Evolutionary conservation across 116 monocot genomes (phyloP).

Genomic region (Trichopus zeylanicus): DNA sequence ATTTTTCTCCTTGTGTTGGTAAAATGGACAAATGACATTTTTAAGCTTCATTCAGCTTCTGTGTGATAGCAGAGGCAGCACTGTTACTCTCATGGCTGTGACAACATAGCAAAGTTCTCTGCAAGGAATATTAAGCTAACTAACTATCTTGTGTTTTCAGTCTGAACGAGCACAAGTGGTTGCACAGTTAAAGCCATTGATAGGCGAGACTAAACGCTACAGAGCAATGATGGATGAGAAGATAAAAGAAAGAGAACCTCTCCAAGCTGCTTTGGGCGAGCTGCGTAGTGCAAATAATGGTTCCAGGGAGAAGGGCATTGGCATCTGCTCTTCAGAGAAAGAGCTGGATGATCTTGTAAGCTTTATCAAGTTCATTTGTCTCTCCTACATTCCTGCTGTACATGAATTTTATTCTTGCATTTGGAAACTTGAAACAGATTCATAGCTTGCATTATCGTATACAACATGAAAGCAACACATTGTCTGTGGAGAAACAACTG

Average conservation of each 20-base stretch:
- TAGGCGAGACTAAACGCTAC: constrained; percentile 46
- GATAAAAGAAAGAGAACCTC: constrained; percentile 77
- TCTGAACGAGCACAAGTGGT: constrained; percentile 59
- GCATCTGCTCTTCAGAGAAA: constrained; percentile 82
- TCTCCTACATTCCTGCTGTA: not conserved
- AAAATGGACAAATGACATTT: not conserved
- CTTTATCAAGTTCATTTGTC: not conserved
- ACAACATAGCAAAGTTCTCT: too few relatives aligned
- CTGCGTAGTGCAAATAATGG: constrained; percentile 57
- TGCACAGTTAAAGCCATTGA: constrained; percentile 72
- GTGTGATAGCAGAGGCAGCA: too few relatives aligned
- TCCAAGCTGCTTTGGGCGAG: constrained; percentile 61
- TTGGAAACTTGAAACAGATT: constrained; percentile 39
- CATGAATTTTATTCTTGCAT: constrained; percentile 1
- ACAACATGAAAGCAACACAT: constrained; percentile 86
- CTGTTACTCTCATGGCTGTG: too few relatives aligned
- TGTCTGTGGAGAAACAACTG: constrained; percentile 80
- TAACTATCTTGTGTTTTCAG: constrained; percentile 19
- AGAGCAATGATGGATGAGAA: constrained; percentile 47
- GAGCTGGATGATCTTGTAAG: constrained; percentile 75
- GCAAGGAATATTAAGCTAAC: not conserved
- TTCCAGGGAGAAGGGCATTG: constrained; percentile 56
- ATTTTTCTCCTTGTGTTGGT: not conserved
- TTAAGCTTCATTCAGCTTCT: too few relatives aligned
- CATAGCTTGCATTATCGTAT: constrained; percentile 72